Evolutionary conservation across 1,284 basidiomycete species (phyloP).

Genomic region (Sanguinoderma infundibulare): DNA sequence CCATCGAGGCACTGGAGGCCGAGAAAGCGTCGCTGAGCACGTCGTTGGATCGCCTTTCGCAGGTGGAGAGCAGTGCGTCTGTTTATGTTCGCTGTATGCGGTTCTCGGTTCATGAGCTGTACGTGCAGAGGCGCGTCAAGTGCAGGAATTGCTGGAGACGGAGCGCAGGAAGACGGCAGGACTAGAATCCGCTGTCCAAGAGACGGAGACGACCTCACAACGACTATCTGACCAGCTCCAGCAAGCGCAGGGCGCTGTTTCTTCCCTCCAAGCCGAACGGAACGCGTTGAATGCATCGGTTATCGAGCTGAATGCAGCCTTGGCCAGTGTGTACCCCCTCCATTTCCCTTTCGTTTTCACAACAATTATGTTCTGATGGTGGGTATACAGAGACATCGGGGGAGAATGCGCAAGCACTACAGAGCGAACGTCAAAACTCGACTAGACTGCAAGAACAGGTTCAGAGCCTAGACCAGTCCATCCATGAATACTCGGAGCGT

Average conservation of each 20-base stretch:
- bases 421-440: slow-evolving; percentile 26
- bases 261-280: slow-evolving; percentile 17
- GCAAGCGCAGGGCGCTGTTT: slow-evolving; percentile 9
- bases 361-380: not conserved
- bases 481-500: slow-evolving; percentile 29
- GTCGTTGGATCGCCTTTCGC: slow-evolving; percentile 39
- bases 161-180: slow-evolving; percentile 22
- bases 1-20: slow-evolving; percentile 68
- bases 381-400: slow-evolving; percentile 21
- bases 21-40: slow-evolving; percentile 66
- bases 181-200: slow-evolving; percentile 21
- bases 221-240: slow-evolving; percentile 18
- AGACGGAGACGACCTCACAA: slow-evolving; percentile 15
- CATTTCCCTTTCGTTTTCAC: not conserved
- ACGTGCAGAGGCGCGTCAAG: slow-evolving; percentile 30
- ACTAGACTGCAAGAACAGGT: slow-evolving; percentile 27
- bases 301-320: slow-evolving; percentile 5
- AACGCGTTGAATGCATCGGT: slow-evolving; percentile 1
- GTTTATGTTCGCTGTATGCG: not conserved
- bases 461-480: slow-evolving; percentile 25
- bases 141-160: slow-evolving; percentile 29
- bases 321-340: slow-evolving; percentile 7
- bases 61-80: slow-evolving; percentile 52
- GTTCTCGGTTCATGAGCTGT: not conserved
- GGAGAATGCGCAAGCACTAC: slow-evolving; percentile 22